These are phyloP conservation scores for Brassica juncea DNA, from an alignment of 345 rosid species.

Conservation along the genomic window DNA sequence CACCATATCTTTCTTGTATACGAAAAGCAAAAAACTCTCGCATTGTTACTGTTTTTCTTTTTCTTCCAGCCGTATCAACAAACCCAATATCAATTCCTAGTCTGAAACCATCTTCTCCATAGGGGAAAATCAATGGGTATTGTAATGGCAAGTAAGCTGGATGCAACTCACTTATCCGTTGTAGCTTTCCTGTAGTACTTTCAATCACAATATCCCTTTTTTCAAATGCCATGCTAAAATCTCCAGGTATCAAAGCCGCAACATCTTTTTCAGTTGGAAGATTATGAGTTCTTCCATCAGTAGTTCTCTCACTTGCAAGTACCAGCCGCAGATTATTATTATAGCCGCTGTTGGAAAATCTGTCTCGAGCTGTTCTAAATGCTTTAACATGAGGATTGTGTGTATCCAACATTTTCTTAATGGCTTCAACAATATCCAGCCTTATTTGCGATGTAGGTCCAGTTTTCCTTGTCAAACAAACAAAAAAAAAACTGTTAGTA, in stretches of 20 bases:
- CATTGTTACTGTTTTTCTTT: not conserved
- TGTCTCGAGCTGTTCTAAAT: not conserved
- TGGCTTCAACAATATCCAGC: not conserved
- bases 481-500: not conserved
- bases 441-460: not conserved
- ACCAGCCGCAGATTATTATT: not conserved
- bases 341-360: not conserved
- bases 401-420: not conserved
- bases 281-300: slow-evolving; percentile 3
- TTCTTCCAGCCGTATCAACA: not conserved
- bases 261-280: not conserved
- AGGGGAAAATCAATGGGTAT: not conserved
- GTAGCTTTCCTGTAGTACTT: not conserved
- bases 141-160: not conserved
- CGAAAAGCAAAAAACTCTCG: not conserved
- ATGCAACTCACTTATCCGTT: not conserved
- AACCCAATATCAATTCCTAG: not conserved
- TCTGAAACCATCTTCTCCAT: not conserved
- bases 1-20: not conserved
- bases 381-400: slow-evolving; percentile 4
- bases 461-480: not conserved
- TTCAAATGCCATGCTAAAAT: not conserved
- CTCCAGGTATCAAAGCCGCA: not conserved
- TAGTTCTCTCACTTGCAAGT: not conserved
- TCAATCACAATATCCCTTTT: not conserved